A percentile compares a stretch with the other conserved stretches of the same genome.
Evolutionary conservation across 495 filamentous ascomycete genomes (phyloP).

Genomic region (Pseudoneurospora amorphoporcata): DNA sequence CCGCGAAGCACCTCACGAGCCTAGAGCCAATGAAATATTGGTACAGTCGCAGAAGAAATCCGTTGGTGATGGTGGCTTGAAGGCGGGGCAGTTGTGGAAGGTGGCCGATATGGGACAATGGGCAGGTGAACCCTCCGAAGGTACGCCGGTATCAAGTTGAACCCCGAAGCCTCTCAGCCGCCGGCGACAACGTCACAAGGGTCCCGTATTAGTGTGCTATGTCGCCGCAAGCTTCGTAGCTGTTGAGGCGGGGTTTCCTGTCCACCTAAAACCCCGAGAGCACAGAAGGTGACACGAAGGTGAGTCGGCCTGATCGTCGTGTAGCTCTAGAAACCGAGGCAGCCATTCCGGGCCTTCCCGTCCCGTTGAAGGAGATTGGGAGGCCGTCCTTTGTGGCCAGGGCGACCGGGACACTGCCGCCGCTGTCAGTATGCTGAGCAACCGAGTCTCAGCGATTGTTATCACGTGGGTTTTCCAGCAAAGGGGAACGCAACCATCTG

Average conservation of each 20-base stretch:
- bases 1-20: neutral
- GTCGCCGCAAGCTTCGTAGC: neutral
- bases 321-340: neutral
- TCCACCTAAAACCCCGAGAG: neutral
- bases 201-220: neutral
- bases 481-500: neutral
- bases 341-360: neutral
- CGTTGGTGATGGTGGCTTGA: neutral
- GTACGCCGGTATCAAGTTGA: neutral
- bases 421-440: neutral
- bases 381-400: neutral
- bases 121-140: neutral
- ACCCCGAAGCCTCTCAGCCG: neutral
- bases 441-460: neutral
- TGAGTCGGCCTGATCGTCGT: neutral
- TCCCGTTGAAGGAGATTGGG: neutral
- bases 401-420: neutral
- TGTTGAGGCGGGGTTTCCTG: neutral
- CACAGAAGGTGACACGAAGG: neutral
- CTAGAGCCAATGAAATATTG: neutral
- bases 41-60: neutral
- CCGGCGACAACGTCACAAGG: neutral
- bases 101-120: neutral
- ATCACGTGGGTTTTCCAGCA: neutral
- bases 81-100: neutral